A percentile compares a stretch with the other conserved stretches of the same genome.
Evolutionary conservation across 2,329 filamentous ascomycete species (phyloP).

Genomic region (Penicillium verrucosum): DNA sequence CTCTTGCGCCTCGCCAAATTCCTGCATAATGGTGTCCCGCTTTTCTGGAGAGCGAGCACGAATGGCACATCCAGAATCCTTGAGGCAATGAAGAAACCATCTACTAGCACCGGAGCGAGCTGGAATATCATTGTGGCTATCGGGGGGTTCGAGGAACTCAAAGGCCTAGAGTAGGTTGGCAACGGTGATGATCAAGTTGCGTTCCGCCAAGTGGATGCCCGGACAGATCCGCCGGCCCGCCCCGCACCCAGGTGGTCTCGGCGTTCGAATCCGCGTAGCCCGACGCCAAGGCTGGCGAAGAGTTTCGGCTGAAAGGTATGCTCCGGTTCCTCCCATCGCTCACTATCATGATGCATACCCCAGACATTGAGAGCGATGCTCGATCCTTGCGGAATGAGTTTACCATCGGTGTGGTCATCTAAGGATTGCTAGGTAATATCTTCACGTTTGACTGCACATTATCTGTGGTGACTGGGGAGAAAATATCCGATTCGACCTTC

Average conservation of each 20-base stretch:
- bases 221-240: not conserved
- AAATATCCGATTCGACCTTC: not conserved
- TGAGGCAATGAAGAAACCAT: not conserved
- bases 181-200: not conserved
- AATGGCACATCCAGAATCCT: not conserved
- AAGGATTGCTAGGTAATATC: not conserved
- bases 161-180: constrained; percentile 2
- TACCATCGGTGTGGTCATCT: not conserved
- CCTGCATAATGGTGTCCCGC: not conserved
- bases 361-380: not conserved
- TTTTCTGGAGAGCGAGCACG: not conserved
- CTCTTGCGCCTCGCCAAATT: not conserved
- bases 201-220: constrained; percentile 1
- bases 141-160: not conserved
- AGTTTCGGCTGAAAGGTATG: not conserved
- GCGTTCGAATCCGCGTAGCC: not conserved
- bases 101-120: not conserved
- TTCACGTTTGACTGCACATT: not conserved
- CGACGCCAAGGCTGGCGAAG: not conserved
- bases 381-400: not conserved
- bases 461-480: not conserved
- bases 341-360: not conserved
- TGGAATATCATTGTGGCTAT: not conserved
- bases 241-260: not conserved
- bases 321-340: not conserved